phyloP scores from a whole-genome alignment of 192 early-diverging fungal genomes.

The Borealophlyctis nickersoniae region DNA sequence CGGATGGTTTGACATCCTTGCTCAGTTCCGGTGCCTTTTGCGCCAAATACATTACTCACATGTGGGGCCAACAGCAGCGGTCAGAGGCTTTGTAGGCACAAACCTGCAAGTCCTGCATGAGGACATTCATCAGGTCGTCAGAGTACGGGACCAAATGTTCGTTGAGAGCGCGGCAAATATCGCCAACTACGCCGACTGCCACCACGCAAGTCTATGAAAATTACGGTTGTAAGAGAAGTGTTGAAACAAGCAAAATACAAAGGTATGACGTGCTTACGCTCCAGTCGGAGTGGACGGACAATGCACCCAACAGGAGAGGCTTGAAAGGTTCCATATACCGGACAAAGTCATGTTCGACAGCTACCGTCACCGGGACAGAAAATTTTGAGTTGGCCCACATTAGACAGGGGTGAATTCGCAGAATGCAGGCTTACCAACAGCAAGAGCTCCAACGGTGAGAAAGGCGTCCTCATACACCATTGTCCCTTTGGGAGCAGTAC shows the following conservation, averaged over 20 bases:
- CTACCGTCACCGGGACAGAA: conserved; percentile 23
- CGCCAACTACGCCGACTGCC: conserved; percentile 94
- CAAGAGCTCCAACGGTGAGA: conserved; percentile 84
- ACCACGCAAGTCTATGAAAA: conserved; percentile 77
- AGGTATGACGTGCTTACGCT: conserved; percentile 16
- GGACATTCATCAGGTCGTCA: conserved; percentile 74
- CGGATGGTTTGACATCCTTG: conserved; percentile 85
- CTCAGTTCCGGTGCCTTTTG: conserved; percentile 59
- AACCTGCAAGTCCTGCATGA: conserved; percentile 76
- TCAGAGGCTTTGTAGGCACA: no score
- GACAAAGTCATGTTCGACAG: conserved; percentile 80
- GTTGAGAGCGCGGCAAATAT: conserved; percentile 87
- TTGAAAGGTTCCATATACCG: conserved; percentile 87
- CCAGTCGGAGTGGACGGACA: conserved; percentile 89
- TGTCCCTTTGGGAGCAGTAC: conserved; percentile 67
- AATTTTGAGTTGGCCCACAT: background rate
- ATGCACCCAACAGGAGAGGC: conserved; percentile 73
- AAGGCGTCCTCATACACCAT: conserved; percentile 92
- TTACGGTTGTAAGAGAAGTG: background rate
- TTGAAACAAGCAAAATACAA: background rate
- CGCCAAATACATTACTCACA: no score
- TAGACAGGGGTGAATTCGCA: no score
- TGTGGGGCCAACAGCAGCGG: no score
- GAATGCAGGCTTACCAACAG: conserved; percentile 60
- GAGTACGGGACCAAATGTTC: conserved; percentile 75